phyloP scores from a whole-genome alignment of 192 early-diverging fungal genomes.

The Backusella tuberculispora region DNA sequence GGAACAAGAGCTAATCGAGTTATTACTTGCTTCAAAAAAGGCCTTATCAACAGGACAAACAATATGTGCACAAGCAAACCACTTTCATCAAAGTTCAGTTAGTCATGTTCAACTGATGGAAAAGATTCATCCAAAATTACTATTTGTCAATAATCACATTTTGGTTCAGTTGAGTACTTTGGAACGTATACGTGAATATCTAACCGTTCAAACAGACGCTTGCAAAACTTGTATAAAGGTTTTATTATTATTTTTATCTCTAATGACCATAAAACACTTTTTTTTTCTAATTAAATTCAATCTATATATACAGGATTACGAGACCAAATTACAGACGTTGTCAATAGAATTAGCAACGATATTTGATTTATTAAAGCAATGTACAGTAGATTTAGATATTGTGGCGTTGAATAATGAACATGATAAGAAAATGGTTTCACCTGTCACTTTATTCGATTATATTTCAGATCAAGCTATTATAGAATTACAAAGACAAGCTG shows the following conservation, averaged over 20 bases:
- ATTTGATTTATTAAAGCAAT: slow-evolving; percentile 34
- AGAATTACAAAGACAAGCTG: slow-evolving; percentile 37
- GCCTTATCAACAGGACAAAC: slow-evolving; percentile 32
- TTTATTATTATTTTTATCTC: not conserved
- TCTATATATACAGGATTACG: slow-evolving; percentile 18
- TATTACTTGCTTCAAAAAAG: slow-evolving; percentile 39
- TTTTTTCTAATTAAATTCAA: not conserved
- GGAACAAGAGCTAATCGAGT: slow-evolving; percentile 39
- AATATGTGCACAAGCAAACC: slow-evolving; percentile 38
- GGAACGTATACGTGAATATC: slow-evolving; percentile 32
- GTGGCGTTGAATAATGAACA: slow-evolving; percentile 24
- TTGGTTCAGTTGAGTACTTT: slow-evolving; percentile 28
- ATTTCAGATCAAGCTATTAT: slow-evolving; percentile 45
- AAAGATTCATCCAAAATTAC: slow-evolving; percentile 35
- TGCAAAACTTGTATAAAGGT: slow-evolving; percentile 31
- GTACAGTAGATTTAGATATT: slow-evolving; percentile 33
- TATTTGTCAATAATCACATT: slow-evolving; percentile 39
- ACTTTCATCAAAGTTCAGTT: slow-evolving; percentile 24
- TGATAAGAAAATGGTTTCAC: not conserved
- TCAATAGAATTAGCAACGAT: slow-evolving; percentile 31
- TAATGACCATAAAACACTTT: not conserved
- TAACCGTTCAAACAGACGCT: slow-evolving; percentile 14
- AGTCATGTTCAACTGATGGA: slow-evolving; percentile 35
- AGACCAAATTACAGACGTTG: slow-evolving; percentile 26
- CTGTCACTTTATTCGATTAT: slow-evolving; percentile 37